Evolutionary conservation across 352 stramenopile species (phyloP).

Genomic region (Globisporangium viniferum): DNA sequence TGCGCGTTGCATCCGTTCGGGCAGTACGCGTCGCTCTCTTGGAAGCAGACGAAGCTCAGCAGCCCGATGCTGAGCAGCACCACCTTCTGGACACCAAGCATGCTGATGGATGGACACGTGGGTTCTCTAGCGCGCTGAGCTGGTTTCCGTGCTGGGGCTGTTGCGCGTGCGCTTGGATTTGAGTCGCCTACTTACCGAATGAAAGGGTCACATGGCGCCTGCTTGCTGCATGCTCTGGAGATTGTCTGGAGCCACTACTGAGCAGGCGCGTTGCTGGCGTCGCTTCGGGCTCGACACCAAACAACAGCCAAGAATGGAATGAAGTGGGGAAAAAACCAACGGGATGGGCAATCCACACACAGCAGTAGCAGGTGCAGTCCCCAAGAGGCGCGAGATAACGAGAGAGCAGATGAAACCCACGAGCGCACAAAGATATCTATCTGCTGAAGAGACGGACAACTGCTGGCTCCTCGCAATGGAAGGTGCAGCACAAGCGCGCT

Average conservation of each 20-base stretch:
- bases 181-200: slow-evolving; percentile 15
- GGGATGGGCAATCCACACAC: neutral
- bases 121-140: neutral
- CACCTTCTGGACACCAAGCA: slow-evolving; percentile 43
- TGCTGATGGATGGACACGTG: slow-evolving; percentile 11
- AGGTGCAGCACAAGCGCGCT: neutral
- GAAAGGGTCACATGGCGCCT: neutral
- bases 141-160: neutral
- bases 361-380: no score
- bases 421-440: neutral
- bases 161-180: slow-evolving; percentile 2
- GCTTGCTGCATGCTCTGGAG: neutral
- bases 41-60: slow-evolving; percentile 31
- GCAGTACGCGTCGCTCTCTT: slow-evolving; percentile 50
- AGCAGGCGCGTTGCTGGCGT: neutral
- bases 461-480: neutral
- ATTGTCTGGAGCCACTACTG: neutral
- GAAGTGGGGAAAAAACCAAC: slow-evolving; percentile 3
- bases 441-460: neutral
- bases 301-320: neutral
- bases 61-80: slow-evolving; percentile 33
- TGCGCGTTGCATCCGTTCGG: slow-evolving; percentile 85
- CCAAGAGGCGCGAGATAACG: slow-evolving; percentile 3
- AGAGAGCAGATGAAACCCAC: neutral
- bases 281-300: neutral